Evolutionary conservation across 169 alveolate species (phyloP), one percentile per base, ranked within the genome.

Genomic region (Plasmodium ovale): DNA sequence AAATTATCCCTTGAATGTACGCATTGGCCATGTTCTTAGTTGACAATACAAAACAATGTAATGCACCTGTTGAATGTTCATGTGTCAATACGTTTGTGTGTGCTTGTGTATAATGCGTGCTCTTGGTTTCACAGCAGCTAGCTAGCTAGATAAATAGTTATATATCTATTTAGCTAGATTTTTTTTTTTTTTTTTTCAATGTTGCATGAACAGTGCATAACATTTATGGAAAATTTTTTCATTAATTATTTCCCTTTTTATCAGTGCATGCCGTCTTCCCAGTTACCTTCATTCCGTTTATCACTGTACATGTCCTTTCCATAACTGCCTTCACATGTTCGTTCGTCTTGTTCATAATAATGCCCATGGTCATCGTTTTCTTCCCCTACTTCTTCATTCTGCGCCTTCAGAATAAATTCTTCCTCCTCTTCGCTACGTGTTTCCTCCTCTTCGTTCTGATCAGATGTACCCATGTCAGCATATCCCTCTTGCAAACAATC

Each of bases 391-490:
- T 77, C 25, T n/a, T 79, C 51, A 39, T 21, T 72, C n/a, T 37
- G 12, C 53, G 47, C 10, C 2, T 56, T 42, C 39, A 10, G 51
- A 56, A 25, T 73, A 10, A 68, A 44, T 53, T 59, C 72, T 16
- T 59, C 53, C 59, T 64, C 82, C 3, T 62, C 70, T 5, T 79
- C 89, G 31, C 19, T 12, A 19, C 31, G 44, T 12, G 3, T 44
- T 42, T 59, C 54, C 12, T 44, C 58, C 10, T 62, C 82, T 49
- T 29, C 33, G 21, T 65, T 62, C 1, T 51, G 23, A 39, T 53
- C 54, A 23, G 88, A 25, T 74, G 16, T 31, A 21, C 49, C 73
- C n/a, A n/a, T n/a, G n/a, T n/a, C n/a, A n/a, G n/a, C n/a, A n/a
- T n/a, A n/a, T 23, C 5, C 88, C 1, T 47, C 67, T 12, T 37